Base-by-base conservation (phyloP, 2,329 filamentous ascomycete genomes). In the Fusarium sp. region DNA sequence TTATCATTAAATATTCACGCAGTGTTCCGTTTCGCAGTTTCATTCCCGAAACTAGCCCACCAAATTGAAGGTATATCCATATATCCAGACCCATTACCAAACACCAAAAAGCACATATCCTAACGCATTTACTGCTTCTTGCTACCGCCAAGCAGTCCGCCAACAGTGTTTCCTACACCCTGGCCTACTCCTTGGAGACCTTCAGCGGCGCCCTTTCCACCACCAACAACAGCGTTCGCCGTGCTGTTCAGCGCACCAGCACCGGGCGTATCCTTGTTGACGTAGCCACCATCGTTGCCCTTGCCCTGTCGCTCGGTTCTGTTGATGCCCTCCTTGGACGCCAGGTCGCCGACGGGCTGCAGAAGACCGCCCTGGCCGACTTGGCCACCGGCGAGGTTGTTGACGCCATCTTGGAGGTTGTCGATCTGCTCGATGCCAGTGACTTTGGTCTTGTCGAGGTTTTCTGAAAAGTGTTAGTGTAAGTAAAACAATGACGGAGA, bases 381-480 rank as follows among this genome's bases (percentile, higher is more conserved):
- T 71, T 92, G 89, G 33, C 86, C 85, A 3, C 84, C 82, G 10
- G 85, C 89, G 54, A 90, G 83, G 77, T 84, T 82, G 81, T 92
- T 81, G 33, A 90, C 85, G 73, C 85, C 86, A 77, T 91, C 90
- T 78, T 93, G 90, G 35, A 92, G 82, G 43, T 81, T 87, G 79
- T 92, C 87, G 79, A 92, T 84, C 76, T 90, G 89, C 19, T 86
- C 77, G 74, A 91, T 76, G 76, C 88, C 87, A 13, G 90, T 92
- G 40, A 93, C 79, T 77, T 93, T 93, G 66, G 89, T 86, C 78
- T 92, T 89, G 80, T 85, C 82, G 64, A 93, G 87, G 66, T 85
- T 83, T 62, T 91, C 90, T 92, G 32, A 8, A 4, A 0, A 0
- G 1, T 44, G 55, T 74, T 48, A 73, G 30, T 10, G 30, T 33